Base-by-base conservation (phyloP, 441 rosid species). In the Adansonia grandidieri region DNA sequence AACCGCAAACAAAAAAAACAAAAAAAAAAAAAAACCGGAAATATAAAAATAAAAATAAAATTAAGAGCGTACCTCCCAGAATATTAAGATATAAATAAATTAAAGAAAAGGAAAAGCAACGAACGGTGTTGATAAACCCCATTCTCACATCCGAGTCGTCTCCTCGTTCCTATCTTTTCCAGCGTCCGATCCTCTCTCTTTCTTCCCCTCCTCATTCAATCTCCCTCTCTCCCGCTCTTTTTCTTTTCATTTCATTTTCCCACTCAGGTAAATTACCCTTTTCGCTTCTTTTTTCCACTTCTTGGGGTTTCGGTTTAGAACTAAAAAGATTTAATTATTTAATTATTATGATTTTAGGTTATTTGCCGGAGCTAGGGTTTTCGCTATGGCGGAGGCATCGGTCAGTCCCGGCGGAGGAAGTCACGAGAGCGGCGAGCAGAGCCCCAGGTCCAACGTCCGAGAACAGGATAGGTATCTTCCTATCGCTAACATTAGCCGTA, bases 381-480 rank as follows among this genome's bases (percentile, higher is more conserved):
- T 42, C 11, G 67, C 74, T 69, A 86, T 85, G 92, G 89, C 93
- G 79, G 87, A 82, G 71, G 79, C 71, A 69, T 77, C 74, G 75
- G 84, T 78, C 57, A 89, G 90, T 70, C 89, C 91, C 22, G 95
- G 92, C 45, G 90, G 92, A 14, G 94, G 96, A 24, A 89, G 94
- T 83, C 92, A 87, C 73, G 95, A 91, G 64, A 90, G 94, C 80
- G 96, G 98, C 62, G 98, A 96, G 42, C 98, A 83, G 56, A 95
- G 98, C 72, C 99, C 97, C 7, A 86, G 89, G 79, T 89, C 92
- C 3, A 85, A 88, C 71, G 93, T 90, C 6, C 96, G 97, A 19
- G 99, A 94, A 82, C 99, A 96, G 79, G 99, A 96, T 66, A 85
- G 97, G 87, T 92, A 82, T 11, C 95, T 96, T 45, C 99, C 99